A percentile compares a stretch with the other conserved stretches of the same genome.
phyloP scores from a whole-genome alignment of 495 filamentous ascomycete genomes.

The Cercophora scortea region DNA sequence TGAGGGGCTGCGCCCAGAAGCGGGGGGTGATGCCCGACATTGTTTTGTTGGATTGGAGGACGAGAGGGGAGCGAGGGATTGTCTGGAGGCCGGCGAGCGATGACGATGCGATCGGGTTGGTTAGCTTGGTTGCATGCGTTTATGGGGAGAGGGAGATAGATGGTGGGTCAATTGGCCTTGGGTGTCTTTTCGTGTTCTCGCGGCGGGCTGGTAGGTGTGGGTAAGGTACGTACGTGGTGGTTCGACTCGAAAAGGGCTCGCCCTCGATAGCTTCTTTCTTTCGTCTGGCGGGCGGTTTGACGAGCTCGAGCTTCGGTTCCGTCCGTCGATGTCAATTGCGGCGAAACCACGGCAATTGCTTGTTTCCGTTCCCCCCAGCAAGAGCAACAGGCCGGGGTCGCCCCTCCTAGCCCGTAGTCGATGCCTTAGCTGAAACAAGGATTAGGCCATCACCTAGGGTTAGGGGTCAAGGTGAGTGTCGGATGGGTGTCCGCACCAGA shows the following conservation, averaged over 20 bases:
- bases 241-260: background rate
- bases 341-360: conserved; percentile 7
- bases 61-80: background rate
- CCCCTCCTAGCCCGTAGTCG: too few relatives aligned
- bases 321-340: conserved; percentile 6
- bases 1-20: conserved; percentile 76
- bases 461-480: background rate
- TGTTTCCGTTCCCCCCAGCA: background rate
- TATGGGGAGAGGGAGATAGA: background rate
- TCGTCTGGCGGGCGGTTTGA: background rate
- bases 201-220: background rate
- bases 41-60: conserved; percentile 10
- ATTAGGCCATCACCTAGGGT: too few relatives aligned
- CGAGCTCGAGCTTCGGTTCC: background rate
- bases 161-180: background rate
- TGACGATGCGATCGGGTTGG: background rate
- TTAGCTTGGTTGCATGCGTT: background rate
- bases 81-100: background rate
- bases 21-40: conserved; percentile 57
- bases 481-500: background rate
- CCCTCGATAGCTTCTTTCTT: background rate
- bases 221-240: background rate
- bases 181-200: background rate
- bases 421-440: too few relatives aligned
- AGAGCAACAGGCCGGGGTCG: background rate